Percentiles rank a stretch among this genome's conserved stretches.
These are phyloP conservation scores for Fonsecaea erecta DNA, from an alignment of 2,329 filamentous ascomycete species.

Conservation along the genomic window DNA sequence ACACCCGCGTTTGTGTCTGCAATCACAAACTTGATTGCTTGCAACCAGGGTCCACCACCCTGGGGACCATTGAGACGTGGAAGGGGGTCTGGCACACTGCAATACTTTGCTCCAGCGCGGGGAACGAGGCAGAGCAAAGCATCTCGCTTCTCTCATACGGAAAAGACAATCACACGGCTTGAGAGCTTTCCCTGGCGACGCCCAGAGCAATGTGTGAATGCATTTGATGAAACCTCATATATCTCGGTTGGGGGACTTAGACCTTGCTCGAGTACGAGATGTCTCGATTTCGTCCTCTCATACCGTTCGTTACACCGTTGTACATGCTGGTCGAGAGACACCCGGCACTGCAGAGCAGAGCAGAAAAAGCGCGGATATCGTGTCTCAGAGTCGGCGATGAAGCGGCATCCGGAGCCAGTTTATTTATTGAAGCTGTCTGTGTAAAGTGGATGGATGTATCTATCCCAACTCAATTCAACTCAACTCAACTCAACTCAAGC, in stretches of 20 bases:
- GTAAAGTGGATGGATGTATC: background rate
- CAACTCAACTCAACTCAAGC: no score
- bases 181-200: background rate
- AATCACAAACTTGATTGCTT: background rate
- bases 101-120: background rate
- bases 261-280: background rate
- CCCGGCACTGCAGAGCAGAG: background rate
- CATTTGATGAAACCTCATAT: background rate
- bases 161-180: background rate
- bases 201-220: background rate
- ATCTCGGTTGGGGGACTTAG: background rate
- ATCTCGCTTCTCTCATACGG: background rate
- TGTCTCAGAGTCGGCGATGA: background rate
- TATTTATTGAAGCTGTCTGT: no score
- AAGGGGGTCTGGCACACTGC: background rate
- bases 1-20: background rate
- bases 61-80: background rate
- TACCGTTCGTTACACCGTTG: background rate
- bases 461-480: background rate
- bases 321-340: background rate
- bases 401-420: background rate
- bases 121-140: background rate
- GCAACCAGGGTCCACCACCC: background rate
- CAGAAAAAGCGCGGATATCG: background rate
- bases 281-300: background rate